These are phyloP conservation scores for Austroboletus festivus DNA, from an alignment of 768 basidiomycete genomes.

Conservation along the genomic window DNA sequence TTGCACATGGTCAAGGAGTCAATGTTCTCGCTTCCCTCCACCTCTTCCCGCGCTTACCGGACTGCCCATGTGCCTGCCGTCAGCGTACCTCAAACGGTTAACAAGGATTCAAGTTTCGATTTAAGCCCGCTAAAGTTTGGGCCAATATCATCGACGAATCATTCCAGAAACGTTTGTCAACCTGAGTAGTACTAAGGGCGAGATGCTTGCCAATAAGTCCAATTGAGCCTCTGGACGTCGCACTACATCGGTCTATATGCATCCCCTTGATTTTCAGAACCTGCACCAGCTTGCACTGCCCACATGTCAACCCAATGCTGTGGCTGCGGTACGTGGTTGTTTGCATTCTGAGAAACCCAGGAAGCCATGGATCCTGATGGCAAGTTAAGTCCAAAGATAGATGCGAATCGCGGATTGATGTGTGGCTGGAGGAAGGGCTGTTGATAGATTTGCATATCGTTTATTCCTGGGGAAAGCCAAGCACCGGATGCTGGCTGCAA, in stretches of 20 bases:
- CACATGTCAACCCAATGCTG: conserved; percentile 40
- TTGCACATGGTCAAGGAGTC: background rate
- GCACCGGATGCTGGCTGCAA: conserved; percentile 10
- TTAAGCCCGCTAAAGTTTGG: background rate
- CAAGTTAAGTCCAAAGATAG: conserved; percentile 53
- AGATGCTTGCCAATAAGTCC: conserved; percentile 16
- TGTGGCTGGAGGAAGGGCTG: conserved; percentile 64
- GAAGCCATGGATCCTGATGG: conserved; percentile 22
- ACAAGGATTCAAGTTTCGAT: background rate
- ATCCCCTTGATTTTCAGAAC: conserved; percentile 24
- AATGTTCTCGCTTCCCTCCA: background rate
- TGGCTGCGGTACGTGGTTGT: conserved; percentile 9
- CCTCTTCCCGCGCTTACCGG: background rate
- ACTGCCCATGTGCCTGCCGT: background rate
- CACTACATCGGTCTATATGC: conserved; percentile 29
- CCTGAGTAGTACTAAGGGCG: background rate
- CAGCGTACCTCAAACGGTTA: background rate
- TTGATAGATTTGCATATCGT: conserved; percentile 12
- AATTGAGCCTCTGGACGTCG: conserved; percentile 8
- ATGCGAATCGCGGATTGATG: conserved; percentile 79
- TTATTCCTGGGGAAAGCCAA: conserved; percentile 18
- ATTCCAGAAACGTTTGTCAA: background rate
- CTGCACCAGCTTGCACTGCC: conserved; percentile 31
- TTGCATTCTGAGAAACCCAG: conserved; percentile 15
- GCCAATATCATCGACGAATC: background rate